These are phyloP conservation scores for Whalleya microplaca DNA, from an alignment of 2,329 filamentous ascomycete species.

Conservation along the genomic window DNA sequence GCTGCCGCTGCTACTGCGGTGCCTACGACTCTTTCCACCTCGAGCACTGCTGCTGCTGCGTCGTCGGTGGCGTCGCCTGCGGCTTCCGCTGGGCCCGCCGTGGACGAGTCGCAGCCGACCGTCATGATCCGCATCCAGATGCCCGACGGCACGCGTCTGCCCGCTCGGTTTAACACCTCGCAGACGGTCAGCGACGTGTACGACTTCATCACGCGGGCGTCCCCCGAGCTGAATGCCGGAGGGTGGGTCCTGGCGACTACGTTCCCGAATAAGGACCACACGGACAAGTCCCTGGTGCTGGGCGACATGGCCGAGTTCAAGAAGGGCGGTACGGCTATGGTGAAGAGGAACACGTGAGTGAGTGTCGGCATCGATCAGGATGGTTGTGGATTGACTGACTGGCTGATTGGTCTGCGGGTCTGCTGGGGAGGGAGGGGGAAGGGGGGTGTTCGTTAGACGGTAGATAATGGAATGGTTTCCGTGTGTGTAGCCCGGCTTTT, in stretches of 20 bases:
- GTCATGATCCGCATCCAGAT: constrained; percentile 77
- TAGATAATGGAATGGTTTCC: constrained; percentile 9
- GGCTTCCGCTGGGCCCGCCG: constrained; percentile 28
- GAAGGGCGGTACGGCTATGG: constrained; percentile 66
- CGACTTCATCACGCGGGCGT: constrained; percentile 70
- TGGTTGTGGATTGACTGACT: too few species aligned
- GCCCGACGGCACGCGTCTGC: constrained; percentile 74
- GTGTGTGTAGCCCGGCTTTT: constrained; percentile 1
- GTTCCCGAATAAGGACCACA: constrained; percentile 81
- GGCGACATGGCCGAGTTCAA: constrained; percentile 68
- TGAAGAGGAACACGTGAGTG: constrained; percentile 51
- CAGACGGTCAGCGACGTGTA: constrained; percentile 81
- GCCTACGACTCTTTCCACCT: constrained; percentile 25
- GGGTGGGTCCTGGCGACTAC: constrained; percentile 78
- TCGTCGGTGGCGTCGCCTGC: constrained; percentile 21
- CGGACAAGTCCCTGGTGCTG: constrained; percentile 63
- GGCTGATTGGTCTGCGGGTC: not conserved
- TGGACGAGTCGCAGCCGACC: constrained; percentile 70
- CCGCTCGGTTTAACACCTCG: constrained; percentile 80
- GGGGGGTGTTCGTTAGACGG: constrained; percentile 4
- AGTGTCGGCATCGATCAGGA: not conserved
- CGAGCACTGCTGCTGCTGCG: constrained; percentile 39
- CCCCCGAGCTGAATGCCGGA: constrained; percentile 58
- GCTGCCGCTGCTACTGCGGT: constrained; percentile 35
- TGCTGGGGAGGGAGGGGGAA: not conserved